phyloP scores from a whole-genome alignment of 2,329 filamentous ascomycete genomes.

The Botrytis hyacinthi region DNA sequence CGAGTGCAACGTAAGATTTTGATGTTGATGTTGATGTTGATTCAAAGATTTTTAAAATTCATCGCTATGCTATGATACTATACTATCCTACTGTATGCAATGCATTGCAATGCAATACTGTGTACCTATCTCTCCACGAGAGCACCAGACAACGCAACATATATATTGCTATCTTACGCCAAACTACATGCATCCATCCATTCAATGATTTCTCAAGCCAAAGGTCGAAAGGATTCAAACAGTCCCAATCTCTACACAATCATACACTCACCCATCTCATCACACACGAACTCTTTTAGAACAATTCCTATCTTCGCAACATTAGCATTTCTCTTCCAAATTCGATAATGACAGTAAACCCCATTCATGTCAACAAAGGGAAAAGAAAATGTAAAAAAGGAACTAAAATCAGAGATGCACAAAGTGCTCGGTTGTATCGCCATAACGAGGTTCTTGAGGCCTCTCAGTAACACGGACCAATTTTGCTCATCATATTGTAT shows the following conservation, averaged over 20 bases:
- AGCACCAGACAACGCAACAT: not conserved
- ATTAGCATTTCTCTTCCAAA: not conserved
- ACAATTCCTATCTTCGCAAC: not conserved
- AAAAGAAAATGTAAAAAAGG: not conserved
- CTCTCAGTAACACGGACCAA: slow-evolving; percentile 20
- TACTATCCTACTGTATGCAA: not conserved
- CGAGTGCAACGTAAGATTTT: not conserved
- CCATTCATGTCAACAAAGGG: not conserved
- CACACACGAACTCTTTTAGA: not conserved
- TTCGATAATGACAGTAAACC: not conserved
- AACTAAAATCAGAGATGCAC: slow-evolving; percentile 12
- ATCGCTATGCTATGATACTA: not conserved
- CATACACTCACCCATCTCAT: not conserved
- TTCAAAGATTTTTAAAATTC: not conserved
- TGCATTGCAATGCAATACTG: not conserved
- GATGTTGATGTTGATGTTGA: not conserved
- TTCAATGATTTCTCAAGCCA: not conserved
- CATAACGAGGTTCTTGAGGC: slow-evolving; percentile 18
- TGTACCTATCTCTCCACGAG: not conserved
- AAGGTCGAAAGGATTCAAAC: no score
- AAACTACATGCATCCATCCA: not conserved
- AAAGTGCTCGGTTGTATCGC: slow-evolving; percentile 17
- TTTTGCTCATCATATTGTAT: slow-evolving; percentile 15
- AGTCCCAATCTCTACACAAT: not conserved
- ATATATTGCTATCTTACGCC: not conserved